Evolutionary conservation across 2,329 filamentous ascomycete genomes (phyloP), one percentile per base, ranked within the genome.

Genomic region (Drechmeria coniospora): DNA sequence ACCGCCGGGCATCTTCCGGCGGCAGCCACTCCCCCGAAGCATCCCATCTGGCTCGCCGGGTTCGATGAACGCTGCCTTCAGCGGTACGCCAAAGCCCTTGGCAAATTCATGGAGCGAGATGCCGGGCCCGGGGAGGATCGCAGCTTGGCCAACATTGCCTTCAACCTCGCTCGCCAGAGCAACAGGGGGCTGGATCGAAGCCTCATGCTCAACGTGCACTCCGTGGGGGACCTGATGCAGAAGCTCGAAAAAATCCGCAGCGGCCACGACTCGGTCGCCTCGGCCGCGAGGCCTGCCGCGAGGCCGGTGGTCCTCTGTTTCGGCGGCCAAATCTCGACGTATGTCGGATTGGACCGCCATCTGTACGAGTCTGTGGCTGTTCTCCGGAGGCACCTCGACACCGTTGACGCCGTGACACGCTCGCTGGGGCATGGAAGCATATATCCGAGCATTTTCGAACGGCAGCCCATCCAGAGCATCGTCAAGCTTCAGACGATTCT

Each of bases 271-370:
- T n/a, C n/a, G n/a, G n/a, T n/a, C n/a, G n/a, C n/a, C n/a, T n/a
- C n/a, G n/a, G n/a, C n/a, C n/a, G n/a, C n/a, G n/a, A n/a, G n/a
- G n/a, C n/a, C n/a, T n/a, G n/a, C n/a, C n/a, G n/a, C n/a, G n/a
- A n/a, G n/a, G n/a, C n/a, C n/a, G n/a, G n/a, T 55, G 1, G 33
- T 59, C 0, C 30, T 59, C 1, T 49, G 46, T 29, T 58, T 42
- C 20, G 34, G 38, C 1, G 40, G 40, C 2, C 53, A 58, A 29
- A 32, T 44, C 0, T 38, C 34, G 1, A 45, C 31, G 2, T 47
- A 31, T 21, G 32, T 58, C 9, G 46, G 46, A 1, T 35, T 56
- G 0, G 40, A 48, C 12, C 29, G 39, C 0, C 32, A 32, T 2
- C 15, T 57, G 0, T 59, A 50, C 26, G 38, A 53, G 0, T 27